A percentile compares a stretch with the other conserved stretches of the same genome.
Conservation (phyloP, 371 early-diverging fungal species). For the Actinomortierella ambigua region DNA sequence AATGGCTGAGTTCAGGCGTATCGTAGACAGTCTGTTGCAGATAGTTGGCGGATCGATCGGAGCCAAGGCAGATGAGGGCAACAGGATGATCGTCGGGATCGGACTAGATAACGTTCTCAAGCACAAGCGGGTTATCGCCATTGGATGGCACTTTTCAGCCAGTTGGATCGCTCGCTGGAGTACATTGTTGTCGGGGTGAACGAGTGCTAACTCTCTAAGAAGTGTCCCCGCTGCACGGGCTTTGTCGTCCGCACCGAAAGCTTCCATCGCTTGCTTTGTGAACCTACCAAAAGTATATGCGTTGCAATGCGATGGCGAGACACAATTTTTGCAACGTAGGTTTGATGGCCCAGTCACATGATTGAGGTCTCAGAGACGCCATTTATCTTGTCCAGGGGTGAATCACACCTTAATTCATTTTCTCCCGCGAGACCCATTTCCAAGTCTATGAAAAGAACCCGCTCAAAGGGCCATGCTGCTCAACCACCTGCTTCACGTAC, state of each 20-base stretch:
- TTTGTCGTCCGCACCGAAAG: slow-evolving; percentile 4
- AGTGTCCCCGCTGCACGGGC: slow-evolving; percentile 8
- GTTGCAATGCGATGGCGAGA: neutral
- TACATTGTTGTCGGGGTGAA: slow-evolving; percentile 13
- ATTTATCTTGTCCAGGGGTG: too few relatives aligned
- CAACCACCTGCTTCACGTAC: too few relatives aligned
- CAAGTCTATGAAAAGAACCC: too few relatives aligned
- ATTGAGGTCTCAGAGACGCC: too few relatives aligned
- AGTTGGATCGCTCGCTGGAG: slow-evolving; percentile 7
- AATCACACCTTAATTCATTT: too few relatives aligned
- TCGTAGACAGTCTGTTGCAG: slow-evolving; percentile 10
- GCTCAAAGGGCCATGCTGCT: too few relatives aligned
- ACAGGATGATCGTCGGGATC: slow-evolving; percentile 5
- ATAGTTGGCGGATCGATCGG: slow-evolving; percentile 11
- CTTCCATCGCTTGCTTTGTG: slow-evolving; percentile 1
- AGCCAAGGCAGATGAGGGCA: neutral
- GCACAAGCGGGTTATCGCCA: slow-evolving; percentile 7
- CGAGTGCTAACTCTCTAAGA: slow-evolving; percentile 16
- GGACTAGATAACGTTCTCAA: slow-evolving; percentile 13
- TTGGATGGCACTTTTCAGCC: slow-evolving; percentile 16
- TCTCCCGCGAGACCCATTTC: too few relatives aligned
- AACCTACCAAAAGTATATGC: too few relatives aligned
- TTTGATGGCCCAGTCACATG: too few relatives aligned
- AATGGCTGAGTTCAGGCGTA: slow-evolving; percentile 3
- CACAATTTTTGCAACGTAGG: neutral